Percentiles rank a stretch among this genome's conserved stretches.
Evolutionary conservation across 2,329 filamentous ascomycete species (phyloP).

Genomic region (Periconia sp.): DNA sequence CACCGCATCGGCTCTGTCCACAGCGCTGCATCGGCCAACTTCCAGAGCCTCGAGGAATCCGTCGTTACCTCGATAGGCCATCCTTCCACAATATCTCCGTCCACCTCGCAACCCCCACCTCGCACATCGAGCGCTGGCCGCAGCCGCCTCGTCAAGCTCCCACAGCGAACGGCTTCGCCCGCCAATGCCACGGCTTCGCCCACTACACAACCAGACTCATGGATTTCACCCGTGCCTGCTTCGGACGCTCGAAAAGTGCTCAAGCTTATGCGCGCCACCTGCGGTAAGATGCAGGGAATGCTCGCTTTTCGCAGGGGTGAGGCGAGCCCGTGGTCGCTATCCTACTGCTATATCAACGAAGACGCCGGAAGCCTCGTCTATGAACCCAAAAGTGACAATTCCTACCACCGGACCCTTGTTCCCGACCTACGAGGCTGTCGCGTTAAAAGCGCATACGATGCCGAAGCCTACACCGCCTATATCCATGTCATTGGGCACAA

Average conservation of each 20-base stretch:
- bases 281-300: slow-evolving; percentile 77
- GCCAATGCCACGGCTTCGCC: slow-evolving; percentile 15
- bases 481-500: slow-evolving; percentile 57
- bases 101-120: slow-evolving; percentile 28
- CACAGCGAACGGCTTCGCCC: slow-evolving; percentile 5
- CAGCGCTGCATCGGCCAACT: slow-evolving; percentile 59
- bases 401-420: slow-evolving; percentile 68
- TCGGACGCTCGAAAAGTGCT: slow-evolving; percentile 72
- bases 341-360: slow-evolving; percentile 78
- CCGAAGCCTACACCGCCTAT: slow-evolving; percentile 52
- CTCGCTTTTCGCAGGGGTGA: slow-evolving; percentile 70
- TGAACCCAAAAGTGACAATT: slow-evolving; percentile 67
- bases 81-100: slow-evolving; percentile 41
- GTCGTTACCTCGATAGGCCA: slow-evolving; percentile 46
- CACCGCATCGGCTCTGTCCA: slow-evolving; percentile 72
- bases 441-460: slow-evolving; percentile 57
- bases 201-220: slow-evolving; percentile 32
- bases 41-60: slow-evolving; percentile 46
- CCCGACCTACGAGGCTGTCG: slow-evolving; percentile 73
- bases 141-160: slow-evolving; percentile 33
- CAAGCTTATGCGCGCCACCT: slow-evolving; percentile 74
- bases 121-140: slow-evolving; percentile 33
- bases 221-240: slow-evolving; percentile 51
- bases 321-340: slow-evolving; percentile 65
- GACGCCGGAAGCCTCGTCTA: slow-evolving; percentile 74